Percentiles rank a stretch among this genome's conserved stretches.
phyloP scores from a whole-genome alignment of 805 yeast genomes.

The Metschnikowia proteae region DNA sequence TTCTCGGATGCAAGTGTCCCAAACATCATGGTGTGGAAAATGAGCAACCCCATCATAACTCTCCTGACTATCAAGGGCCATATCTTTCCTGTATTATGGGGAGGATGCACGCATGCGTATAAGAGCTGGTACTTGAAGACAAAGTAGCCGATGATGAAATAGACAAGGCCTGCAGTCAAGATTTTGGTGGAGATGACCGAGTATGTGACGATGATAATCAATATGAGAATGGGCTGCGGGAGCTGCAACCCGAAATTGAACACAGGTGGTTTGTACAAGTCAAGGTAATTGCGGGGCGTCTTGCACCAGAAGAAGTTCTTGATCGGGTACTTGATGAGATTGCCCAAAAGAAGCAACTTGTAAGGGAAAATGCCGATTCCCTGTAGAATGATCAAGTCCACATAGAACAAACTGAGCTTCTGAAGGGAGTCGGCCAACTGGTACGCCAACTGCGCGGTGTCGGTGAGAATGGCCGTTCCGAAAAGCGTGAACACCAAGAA shows the following conservation, averaged over 20 bases:
- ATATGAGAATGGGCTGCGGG: slow-evolving; percentile 86
- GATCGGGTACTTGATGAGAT: slow-evolving; percentile 65
- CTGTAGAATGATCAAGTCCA: slow-evolving; percentile 75
- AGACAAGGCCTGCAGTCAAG: slow-evolving; percentile 75
- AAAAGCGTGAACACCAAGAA: slow-evolving; percentile 92
- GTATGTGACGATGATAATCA: slow-evolving; percentile 81
- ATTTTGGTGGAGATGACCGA: slow-evolving; percentile 88
- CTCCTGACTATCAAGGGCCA: slow-evolving; percentile 91
- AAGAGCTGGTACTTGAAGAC: slow-evolving; percentile 88
- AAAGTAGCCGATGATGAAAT: slow-evolving; percentile 80
- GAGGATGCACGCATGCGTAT: slow-evolving; percentile 90
- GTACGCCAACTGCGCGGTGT: slow-evolving; percentile 84
- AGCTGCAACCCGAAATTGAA: slow-evolving; percentile 88
- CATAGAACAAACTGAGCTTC: slow-evolving; percentile 81
- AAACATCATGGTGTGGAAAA: slow-evolving; percentile 90
- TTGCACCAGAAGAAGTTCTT: slow-evolving; percentile 56
- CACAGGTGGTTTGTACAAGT: slow-evolving; percentile 79
- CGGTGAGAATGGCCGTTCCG: slow-evolving; percentile 86
- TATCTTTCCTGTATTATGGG: slow-evolving; percentile 93
- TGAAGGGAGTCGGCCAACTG: slow-evolving; percentile 79
- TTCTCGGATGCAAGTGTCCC: slow-evolving; percentile 82
- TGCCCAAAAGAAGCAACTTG: slow-evolving; percentile 76
- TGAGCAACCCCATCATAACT: slow-evolving; percentile 69
- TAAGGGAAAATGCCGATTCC: slow-evolving; percentile 90
- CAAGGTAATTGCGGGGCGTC: slow-evolving; percentile 79